Evolutionary conservation across 2,329 filamentous ascomycete species (phyloP).

Genomic region (Trichoderma polysporum): DNA sequence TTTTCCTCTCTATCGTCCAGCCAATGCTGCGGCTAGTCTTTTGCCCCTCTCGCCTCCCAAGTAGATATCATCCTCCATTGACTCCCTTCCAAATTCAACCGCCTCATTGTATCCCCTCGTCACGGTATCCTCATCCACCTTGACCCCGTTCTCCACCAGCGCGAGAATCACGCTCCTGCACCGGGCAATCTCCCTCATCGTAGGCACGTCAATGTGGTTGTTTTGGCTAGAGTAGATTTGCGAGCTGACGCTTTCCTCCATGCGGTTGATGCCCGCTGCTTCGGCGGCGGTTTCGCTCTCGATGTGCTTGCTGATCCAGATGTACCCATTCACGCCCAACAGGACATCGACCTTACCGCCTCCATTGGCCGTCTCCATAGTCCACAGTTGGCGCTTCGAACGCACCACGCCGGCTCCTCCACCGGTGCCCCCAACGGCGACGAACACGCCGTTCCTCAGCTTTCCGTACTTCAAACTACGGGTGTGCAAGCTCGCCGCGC

Average conservation of each 20-base stretch:
- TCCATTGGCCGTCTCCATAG: constrained; percentile 59
- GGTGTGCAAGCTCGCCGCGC: constrained; percentile 84
- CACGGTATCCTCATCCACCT: constrained; percentile 89
- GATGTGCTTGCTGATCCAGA: constrained; percentile 88
- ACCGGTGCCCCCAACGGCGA: constrained; percentile 76
- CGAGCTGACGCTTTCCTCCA: constrained; percentile 83
- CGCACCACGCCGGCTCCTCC: constrained; percentile 86
- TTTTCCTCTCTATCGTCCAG: constrained; percentile 26
- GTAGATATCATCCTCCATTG: constrained; percentile 59
- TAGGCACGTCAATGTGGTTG: constrained; percentile 73
- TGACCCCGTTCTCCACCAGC: constrained; percentile 76
- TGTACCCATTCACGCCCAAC: constrained; percentile 93
- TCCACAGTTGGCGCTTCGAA: constrained; percentile 83
- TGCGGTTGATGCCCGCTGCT: constrained; percentile 68
- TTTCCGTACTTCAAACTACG: constrained; percentile 92
- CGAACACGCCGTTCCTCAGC: constrained; percentile 87
- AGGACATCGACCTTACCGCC: constrained; percentile 76
- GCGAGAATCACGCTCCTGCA: constrained; percentile 79
- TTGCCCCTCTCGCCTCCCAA: constrained; percentile 58
- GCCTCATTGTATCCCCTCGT: constrained; percentile 79
- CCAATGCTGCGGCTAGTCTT: constrained; percentile 46
- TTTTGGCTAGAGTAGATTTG: constrained; percentile 96
- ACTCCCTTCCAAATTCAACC: constrained; percentile 68
- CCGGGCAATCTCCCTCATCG: constrained; percentile 83
- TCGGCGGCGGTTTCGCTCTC: constrained; percentile 55